phyloP scores from a whole-genome alignment of 2,329 filamentous ascomycete species.

The Coniosporium tulheliwenetii region DNA sequence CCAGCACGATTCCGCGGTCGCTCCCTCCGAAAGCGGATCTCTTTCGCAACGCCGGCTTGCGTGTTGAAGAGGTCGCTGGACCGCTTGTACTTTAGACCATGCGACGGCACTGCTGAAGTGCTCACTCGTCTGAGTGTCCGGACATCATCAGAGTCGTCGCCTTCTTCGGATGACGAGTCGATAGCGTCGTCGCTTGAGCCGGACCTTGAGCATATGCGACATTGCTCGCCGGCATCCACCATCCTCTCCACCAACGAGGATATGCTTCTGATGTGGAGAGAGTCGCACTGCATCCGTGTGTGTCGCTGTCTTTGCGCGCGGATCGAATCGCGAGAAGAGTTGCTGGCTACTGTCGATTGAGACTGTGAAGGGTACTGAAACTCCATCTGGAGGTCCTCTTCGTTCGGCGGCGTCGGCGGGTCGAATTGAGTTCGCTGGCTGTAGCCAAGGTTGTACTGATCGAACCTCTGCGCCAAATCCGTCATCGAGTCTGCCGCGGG shows the following conservation, averaged over 20 bases:
- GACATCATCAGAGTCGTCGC: conserved; percentile 2
- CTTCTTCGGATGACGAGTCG: conserved; percentile 6
- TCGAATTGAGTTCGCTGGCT: conserved; percentile 7
- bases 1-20: neutral
- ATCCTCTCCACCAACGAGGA: conserved; percentile 25
- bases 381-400: conserved; percentile 8
- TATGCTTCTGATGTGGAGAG: conserved; percentile 23
- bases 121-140: too few relatives aligned
- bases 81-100: conserved; percentile 2
- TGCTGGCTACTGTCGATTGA: too few relatives aligned
- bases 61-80: conserved; percentile 2
- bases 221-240: conserved; percentile 25
- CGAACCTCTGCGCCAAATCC: conserved; percentile 18
- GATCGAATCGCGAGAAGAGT: conserved; percentile 16
- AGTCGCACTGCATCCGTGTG: conserved; percentile 23
- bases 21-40: conserved; percentile 1
- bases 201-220: conserved; percentile 10
- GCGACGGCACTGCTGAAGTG: conserved; percentile 1
- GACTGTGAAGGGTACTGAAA: too few relatives aligned
- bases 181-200: conserved; percentile 3
- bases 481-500: conserved; percentile 17
- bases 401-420: conserved; percentile 8
- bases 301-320: conserved; percentile 24
- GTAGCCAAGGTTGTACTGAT: conserved; percentile 17
- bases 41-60: conserved; percentile 3